Evolutionary conservation across 768 basidiomycete genomes (phyloP), one percentile per base, ranked within the genome.

Genomic region (Trametes cubensis): DNA sequence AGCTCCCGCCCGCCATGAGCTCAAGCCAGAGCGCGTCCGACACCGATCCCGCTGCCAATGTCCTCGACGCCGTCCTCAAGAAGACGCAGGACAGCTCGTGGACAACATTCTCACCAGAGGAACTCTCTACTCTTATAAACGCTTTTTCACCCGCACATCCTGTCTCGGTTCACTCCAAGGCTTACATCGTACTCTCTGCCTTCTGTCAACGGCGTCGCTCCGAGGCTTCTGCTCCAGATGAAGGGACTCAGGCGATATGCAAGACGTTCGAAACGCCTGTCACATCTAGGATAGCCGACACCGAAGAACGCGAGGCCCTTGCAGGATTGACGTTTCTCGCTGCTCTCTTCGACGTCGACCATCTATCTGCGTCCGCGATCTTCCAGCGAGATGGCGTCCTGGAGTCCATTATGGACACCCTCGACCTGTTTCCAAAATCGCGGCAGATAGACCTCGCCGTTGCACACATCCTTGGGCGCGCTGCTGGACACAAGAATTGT

Each of bases 281-380:
- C 38, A 66, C 81, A 7, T 72, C 78, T 14, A 77, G 78, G 45
- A 77, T 94, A 11, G 76, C 81, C 38, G 86, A 87, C 48, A 80
- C 83, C 3, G 77, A 83, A 20, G 86, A 90, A 71, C 60, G 69
- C 13, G 77, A 79, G 39, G 73, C 85, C 26, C 74, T 88, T 18
- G 74, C 77, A 15, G 86, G 85, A 13, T 74, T 89, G 41, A 81
- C 85, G 1, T 88, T 93, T 71, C 78, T 94, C 51, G 78, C 82
- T n/a, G 91, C 90, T 0, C 77, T 95, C 20, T 92, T 94, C 69
- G 91, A 94, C 71, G 85, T 94, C n/a, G 91, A 93, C 66, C 82
- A 85, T 74, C 76, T 81, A 54, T 77, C 85, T 1, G 93, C 90
- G 11, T 78, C 86, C 13, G 67, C 79, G 23, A 84, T 95, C 55